Percentiles rank a stretch among this genome's conserved stretches.
Conservation (phyloP, 2,329 filamentous ascomycete species). For the Sporothrix dimorphospora region DNA sequence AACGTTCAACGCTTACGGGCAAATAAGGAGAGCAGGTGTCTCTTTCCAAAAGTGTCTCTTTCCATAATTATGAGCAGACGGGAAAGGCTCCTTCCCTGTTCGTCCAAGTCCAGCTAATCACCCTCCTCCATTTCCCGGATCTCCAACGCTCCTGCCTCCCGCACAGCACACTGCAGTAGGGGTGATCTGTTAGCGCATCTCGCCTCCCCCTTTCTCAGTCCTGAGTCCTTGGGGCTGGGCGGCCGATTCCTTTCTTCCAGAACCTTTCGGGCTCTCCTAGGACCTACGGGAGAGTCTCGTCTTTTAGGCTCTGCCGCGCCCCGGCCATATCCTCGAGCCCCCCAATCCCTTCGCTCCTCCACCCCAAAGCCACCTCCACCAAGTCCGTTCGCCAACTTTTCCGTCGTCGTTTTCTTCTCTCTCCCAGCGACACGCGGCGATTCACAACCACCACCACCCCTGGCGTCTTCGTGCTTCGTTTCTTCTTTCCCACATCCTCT, state of each 20-base stretch:
- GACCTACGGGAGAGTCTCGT: not conserved
- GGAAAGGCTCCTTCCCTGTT: slow-evolving; percentile 6
- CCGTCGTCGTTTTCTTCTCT: slow-evolving; percentile 10
- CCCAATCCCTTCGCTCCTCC: slow-evolving; percentile 24
- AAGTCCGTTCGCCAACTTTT: slow-evolving; percentile 25
- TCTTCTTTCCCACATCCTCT: not conserved
- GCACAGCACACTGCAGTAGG: slow-evolving; percentile 6
- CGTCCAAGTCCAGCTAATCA: not conserved
- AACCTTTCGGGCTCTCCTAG: not conserved
- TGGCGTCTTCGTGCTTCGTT: slow-evolving; percentile 5
- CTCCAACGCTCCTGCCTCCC: slow-evolving; percentile 19
- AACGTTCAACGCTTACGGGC: not conserved
- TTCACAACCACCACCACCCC: slow-evolving; percentile 10
- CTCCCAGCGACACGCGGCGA: slow-evolving; percentile 22
- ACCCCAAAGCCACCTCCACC: slow-evolving; percentile 21
- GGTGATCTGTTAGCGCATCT: slow-evolving; percentile 6
- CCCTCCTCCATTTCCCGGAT: not conserved
- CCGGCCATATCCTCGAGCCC: slow-evolving; percentile 13
- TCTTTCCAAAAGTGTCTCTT: not conserved
- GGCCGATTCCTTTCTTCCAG: not conserved
- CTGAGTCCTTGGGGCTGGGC: not conserved
- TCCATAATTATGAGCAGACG: not conserved
- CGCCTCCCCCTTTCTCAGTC: not conserved
- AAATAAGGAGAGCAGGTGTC: not conserved
- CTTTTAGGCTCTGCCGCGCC: not conserved